These are phyloP conservation scores for Claviceps quebecensis DNA, from an alignment of 2,329 filamentous ascomycete genomes.

Conservation along the genomic window DNA sequence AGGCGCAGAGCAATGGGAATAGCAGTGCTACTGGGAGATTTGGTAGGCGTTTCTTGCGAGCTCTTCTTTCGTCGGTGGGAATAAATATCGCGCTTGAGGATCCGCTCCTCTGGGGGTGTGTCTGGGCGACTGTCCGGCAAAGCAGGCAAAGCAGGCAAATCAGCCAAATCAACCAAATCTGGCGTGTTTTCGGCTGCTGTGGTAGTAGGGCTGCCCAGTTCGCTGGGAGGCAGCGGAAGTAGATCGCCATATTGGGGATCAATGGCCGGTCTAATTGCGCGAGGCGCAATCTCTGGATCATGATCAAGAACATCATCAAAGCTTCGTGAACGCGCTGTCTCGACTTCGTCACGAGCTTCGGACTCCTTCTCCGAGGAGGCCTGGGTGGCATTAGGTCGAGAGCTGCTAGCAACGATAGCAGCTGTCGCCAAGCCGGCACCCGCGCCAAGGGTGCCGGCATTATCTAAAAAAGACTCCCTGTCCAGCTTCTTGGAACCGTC, in stretches of 20 bases:
- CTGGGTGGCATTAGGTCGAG: constrained; percentile 33
- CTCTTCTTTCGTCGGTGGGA: constrained; percentile 36
- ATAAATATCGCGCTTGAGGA: constrained; percentile 23
- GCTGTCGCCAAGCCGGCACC: constrained; percentile 49
- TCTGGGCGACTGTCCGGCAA: constrained; percentile 48
- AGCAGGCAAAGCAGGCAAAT: constrained; percentile 43
- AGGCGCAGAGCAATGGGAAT: constrained; percentile 44
- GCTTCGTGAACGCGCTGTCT: constrained; percentile 10
- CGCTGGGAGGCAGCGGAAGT: constrained; percentile 48
- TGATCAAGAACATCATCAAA: constrained; percentile 20
- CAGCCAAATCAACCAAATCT: constrained; percentile 37
- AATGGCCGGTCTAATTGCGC: constrained; percentile 49
- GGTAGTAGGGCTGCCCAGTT: constrained; percentile 33
- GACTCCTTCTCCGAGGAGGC: constrained; percentile 24
- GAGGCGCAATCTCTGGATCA: constrained; percentile 44
- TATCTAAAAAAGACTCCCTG: constrained; percentile 56
- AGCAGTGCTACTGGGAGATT: constrained; percentile 42
- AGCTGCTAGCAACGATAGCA: constrained; percentile 24
- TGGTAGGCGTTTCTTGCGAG: constrained; percentile 30
- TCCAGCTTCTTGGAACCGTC: constrained; percentile 7
- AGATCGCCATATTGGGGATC: constrained; percentile 53
- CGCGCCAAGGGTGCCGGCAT: constrained; percentile 55
- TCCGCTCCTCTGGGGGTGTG: constrained; percentile 36
- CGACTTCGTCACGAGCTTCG: constrained; percentile 13
- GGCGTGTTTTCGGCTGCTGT: constrained; percentile 28